A percentile compares a stretch with the other conserved stretches of the same genome.
These are phyloP conservation scores for Silene vulgaris DNA, from an alignment of 179 eudicot species.

Conservation along the genomic window DNA sequence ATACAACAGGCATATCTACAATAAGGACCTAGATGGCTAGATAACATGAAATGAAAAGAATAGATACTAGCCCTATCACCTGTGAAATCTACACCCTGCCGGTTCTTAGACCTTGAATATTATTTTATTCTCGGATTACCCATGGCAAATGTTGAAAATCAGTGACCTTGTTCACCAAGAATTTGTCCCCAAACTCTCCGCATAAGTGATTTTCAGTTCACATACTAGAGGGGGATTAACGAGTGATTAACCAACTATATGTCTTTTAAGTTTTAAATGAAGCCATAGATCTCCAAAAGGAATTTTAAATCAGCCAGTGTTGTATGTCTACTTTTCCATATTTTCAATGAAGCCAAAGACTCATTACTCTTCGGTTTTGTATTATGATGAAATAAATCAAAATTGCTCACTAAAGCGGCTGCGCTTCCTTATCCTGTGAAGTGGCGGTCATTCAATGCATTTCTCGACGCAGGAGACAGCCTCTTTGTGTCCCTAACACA, in stretches of 20 bases:
- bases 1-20: no score
- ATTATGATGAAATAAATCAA: no score
- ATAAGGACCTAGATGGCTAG: no score
- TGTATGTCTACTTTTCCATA: no score
- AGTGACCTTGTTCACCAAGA: not conserved
- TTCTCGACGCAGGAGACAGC: no score
- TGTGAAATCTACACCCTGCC: not conserved
- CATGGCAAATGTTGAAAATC: not conserved
- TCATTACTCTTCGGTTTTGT: no score
- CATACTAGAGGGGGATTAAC: not conserved
- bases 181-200: no score
- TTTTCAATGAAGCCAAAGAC: no score
- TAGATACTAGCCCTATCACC: not conserved
- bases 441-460: no score
- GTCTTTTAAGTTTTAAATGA: not conserved
- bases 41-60: not conserved
- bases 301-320: not conserved
- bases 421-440: no score
- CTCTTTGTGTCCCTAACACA: no score
- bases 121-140: not conserved
- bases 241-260: not conserved
- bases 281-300: not conserved
- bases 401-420: no score
- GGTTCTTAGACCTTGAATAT: not conserved
- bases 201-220: not conserved